Conservation (phyloP, 441 rosid species). For the Corymbia citriodora region DNA sequence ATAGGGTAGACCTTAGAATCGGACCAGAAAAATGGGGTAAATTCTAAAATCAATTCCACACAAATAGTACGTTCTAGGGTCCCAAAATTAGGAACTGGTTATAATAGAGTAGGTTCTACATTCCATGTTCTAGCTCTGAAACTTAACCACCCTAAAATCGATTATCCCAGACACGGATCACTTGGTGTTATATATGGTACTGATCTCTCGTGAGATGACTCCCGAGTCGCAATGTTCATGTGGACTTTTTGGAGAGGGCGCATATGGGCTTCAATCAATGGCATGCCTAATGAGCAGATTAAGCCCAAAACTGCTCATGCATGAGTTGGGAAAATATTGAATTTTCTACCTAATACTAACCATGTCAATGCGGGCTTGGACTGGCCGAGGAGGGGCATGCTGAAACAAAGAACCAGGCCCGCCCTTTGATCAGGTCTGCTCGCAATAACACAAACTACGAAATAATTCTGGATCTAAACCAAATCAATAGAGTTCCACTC, state of each 20-base stretch:
- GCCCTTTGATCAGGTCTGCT: background rate
- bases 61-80: too few species aligned
- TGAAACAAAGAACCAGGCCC: background rate
- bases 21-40: too few species aligned
- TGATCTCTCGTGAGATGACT: background rate
- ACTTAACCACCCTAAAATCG: too few species aligned
- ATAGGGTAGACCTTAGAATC: too few species aligned
- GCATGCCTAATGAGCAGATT: background rate
- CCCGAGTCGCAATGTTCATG: background rate
- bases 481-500: background rate
- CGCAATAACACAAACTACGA: background rate
- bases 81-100: too few species aligned
- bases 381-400: rapidly evolving
- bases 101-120: too few species aligned
- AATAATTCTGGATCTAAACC: background rate
- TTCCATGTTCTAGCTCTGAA: too few species aligned
- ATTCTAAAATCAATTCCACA: too few species aligned
- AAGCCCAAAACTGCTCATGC: background rate
- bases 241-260: too few species aligned
- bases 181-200: background rate
- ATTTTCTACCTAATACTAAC: background rate
- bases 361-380: background rate
- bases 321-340: background rate
- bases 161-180: background rate
- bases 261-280: background rate